Conservation (phyloP, 2,329 filamentous ascomycete species). For the Blastomyces gilchristii region DNA sequence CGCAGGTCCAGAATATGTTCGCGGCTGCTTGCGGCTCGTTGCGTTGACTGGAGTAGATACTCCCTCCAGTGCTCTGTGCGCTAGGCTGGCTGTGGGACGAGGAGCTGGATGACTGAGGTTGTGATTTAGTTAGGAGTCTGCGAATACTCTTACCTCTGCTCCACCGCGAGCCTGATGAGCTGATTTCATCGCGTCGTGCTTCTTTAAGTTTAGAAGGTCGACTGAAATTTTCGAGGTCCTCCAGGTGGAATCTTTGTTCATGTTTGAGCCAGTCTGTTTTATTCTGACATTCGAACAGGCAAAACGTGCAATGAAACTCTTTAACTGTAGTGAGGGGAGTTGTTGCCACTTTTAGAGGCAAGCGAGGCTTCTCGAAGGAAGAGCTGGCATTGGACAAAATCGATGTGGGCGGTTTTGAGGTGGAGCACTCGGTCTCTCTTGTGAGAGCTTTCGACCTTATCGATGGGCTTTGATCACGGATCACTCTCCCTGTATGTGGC, state of each 20-base stretch:
- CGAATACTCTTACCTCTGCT: neutral
- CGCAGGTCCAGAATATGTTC: conserved; percentile 11
- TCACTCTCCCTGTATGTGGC: neutral
- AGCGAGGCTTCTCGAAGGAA: neutral
- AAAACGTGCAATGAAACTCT: conserved; percentile 7
- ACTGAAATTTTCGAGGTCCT: neutral
- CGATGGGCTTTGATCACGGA: neutral
- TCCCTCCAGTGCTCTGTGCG: neutral
- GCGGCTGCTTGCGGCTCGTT: neutral
- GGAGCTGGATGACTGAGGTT: neutral
- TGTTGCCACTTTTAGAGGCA: conserved; percentile 2
- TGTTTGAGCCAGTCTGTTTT: conserved; percentile 3
- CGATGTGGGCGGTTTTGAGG: neutral
- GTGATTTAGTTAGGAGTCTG: neutral
- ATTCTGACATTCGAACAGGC: conserved; percentile 2
- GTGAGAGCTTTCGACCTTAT: neutral
- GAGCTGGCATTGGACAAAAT: neutral
- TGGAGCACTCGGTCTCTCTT: neutral
- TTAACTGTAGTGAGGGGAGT: neutral
- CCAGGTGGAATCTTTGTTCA: conserved; percentile 3
- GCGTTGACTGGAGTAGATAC: neutral
- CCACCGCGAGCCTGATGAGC: neutral
- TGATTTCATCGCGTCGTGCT: neutral
- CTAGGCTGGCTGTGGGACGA: neutral
- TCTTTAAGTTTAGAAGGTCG: neutral